phyloP scores from a whole-genome alignment of 1,284 basidiomycete genomes.

The Pseudozyma flocculosa region DNA sequence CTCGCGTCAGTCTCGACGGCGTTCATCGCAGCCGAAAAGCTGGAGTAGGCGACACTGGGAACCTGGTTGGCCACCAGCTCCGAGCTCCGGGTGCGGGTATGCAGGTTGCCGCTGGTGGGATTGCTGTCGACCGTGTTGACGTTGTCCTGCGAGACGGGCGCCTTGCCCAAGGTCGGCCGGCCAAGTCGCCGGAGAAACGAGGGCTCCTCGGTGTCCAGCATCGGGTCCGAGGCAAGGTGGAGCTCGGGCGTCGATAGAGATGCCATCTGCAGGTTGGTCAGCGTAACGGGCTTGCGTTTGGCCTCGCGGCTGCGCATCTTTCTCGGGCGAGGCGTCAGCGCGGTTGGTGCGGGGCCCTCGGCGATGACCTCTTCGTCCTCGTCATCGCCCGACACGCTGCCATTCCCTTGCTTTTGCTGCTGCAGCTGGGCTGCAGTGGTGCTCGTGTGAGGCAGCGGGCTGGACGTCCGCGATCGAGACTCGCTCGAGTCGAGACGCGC shows the following conservation, averaged over 20 bases:
- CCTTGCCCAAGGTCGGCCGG: neutral
- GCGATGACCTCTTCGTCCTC: neutral
- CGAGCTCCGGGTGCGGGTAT: constrained; percentile 8
- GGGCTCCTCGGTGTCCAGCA: constrained; percentile 35
- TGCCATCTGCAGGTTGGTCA: constrained; percentile 37
- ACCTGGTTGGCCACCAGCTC: constrained; percentile 8
- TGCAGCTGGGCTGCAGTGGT: too few relatives aligned
- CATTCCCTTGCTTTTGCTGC: too few relatives aligned
- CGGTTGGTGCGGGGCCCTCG: too few relatives aligned
- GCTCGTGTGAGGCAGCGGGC: constrained; percentile 6
- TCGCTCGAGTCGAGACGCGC: too few relatives aligned
- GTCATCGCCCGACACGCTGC: neutral
- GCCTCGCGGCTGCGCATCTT: neutral
- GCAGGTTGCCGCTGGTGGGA: too few relatives aligned
- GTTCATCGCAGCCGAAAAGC: constrained; percentile 36
- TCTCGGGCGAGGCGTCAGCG: neutral
- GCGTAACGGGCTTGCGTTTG: neutral
- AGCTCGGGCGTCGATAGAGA: constrained; percentile 45
- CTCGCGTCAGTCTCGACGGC: constrained; percentile 14
- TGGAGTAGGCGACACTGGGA: constrained; percentile 18
- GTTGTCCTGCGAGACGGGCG: neutral
- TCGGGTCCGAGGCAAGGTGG: constrained; percentile 42
- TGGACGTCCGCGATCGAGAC: constrained; percentile 1
- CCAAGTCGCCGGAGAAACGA: constrained; percentile 29
- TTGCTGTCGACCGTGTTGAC: constrained; percentile 11